Evolutionary conservation across 2,329 filamentous ascomycete genomes (phyloP), one percentile per base, ranked within the genome.

Genomic region (Monilinia fructicola): DNA sequence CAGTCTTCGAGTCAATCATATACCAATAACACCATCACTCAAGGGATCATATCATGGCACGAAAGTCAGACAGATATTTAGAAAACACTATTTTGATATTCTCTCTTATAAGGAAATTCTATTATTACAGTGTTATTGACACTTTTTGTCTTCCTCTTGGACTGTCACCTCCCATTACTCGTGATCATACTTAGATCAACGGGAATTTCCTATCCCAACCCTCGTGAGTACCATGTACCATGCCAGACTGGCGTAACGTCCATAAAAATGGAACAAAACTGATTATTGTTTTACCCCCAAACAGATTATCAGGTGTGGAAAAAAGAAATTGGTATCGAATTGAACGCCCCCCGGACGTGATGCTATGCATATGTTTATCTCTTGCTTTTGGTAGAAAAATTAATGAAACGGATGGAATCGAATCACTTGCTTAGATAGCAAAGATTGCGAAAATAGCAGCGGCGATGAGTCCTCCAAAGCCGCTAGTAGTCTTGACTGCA

Each of bases 181-280:
- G 12, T 23, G 21, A 50, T 50, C 46, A 50, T 50, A 23, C n/a
- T 21, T n/a, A 50, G n/a, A 50, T 50, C 46, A 23, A 23, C 5
- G 21, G 38, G 14, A 23, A 23, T 50, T 23, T 55, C 53, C 53
- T 26, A 46, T 31, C 14, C 54, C 40, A 59, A 31, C 23, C 50
- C 50, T 56, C 52, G 14, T 38, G 28, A 46, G 38, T 42, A 60
- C 18, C 23, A 28, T 55, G 38, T 52, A 59, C 38, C 58, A 59
- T 72, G 70, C 70, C 71, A 69, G 71, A 63, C 71, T 69, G 71
- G 69, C 70, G 71, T 71, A 70, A 68, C 67, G 71, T 67, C 66
- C 71, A 65, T 68, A 66, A 71, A 64, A 23, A 65, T 54, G 54
- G 67, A 67, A 68, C 63, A 68, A 71, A 67, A 28, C 40, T 64